phyloP scores from a whole-genome alignment of 768 basidiomycete genomes.

The Agaricus blazei region DNA sequence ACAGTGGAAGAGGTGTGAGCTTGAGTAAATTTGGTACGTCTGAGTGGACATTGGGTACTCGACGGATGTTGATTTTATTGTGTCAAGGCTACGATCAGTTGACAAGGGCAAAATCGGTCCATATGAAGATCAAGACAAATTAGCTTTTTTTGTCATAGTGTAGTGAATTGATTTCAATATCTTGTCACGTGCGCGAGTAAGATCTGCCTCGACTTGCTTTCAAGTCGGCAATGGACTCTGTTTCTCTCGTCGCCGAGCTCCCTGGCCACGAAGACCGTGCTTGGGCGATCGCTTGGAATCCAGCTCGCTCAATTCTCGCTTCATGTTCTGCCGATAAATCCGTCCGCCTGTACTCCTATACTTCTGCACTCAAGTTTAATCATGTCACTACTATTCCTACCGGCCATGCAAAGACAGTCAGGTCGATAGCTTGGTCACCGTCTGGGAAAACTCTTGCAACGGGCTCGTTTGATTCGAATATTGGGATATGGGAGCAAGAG shows the following conservation, averaged over 20 bases:
- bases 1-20: slow-evolving; percentile 89
- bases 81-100: slow-evolving; percentile 79
- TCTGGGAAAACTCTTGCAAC: slow-evolving; percentile 84
- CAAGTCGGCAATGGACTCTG: neutral
- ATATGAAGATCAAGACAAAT: slow-evolving; percentile 72
- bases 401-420: slow-evolving; percentile 84
- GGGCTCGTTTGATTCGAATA: slow-evolving; percentile 90
- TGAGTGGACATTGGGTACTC: neutral
- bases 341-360: slow-evolving; percentile 79
- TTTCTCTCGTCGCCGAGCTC: neutral
- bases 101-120: slow-evolving; percentile 73
- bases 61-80: neutral
- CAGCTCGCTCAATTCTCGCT: slow-evolving; percentile 71
- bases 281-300: slow-evolving; percentile 91
- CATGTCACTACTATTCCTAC: slow-evolving; percentile 68
- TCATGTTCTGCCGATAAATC: slow-evolving; percentile 95
- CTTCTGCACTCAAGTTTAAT: slow-evolving; percentile 35
- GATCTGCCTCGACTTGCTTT: slow-evolving; percentile 1
- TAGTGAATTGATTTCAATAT: too few relatives aligned
- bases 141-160: neutral
- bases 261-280: slow-evolving; percentile 78
- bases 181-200: neutral
- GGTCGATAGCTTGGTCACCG: slow-evolving; percentile 84
- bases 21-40: slow-evolving; percentile 81
- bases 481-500: slow-evolving; percentile 86